Conservation (phyloP, 345 rosid species). For the Durio zibethinus region DNA sequence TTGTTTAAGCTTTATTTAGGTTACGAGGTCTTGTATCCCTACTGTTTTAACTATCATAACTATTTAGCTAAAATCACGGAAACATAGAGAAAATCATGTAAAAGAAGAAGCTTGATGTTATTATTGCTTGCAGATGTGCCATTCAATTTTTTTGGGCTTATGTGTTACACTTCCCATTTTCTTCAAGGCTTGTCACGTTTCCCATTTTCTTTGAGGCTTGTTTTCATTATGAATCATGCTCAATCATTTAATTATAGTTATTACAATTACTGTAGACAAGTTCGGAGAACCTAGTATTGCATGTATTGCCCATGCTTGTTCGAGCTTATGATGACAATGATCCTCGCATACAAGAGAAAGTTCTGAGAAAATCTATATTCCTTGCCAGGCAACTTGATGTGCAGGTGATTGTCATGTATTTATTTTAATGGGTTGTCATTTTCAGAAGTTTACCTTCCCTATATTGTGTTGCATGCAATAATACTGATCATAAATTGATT, state of each 20-base stretch:
- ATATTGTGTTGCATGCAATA: not conserved
- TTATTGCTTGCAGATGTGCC: not conserved
- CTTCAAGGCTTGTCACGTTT: not conserved
- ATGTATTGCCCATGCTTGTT: conserved; percentile 77
- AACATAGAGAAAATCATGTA: not conserved
- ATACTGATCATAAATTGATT: not conserved
- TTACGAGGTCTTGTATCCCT: not conserved
- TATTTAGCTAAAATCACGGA: not conserved
- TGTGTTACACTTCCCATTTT: not conserved
- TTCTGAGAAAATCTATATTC: conserved; percentile 61
- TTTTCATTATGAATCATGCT: conserved; percentile 14
- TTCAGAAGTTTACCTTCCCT: not conserved
- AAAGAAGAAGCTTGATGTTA: not conserved
- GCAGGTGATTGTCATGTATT: conserved; percentile 51
- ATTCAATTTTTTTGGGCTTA: not conserved
- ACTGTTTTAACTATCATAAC: not conserved
- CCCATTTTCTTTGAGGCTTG: not conserved
- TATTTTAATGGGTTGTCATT: not conserved
- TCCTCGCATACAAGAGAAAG: conserved; percentile 95
- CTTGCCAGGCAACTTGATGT: conserved; percentile 81
- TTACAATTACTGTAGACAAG: conserved; percentile 54
- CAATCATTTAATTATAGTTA: conserved; percentile 4
- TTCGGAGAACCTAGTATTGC: conserved; percentile 61
- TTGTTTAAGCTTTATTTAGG: not conserved
- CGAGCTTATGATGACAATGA: conserved; percentile 94